Evolutionary conservation across 352 stramenopile genomes (phyloP), one percentile per base, ranked within the genome.

Genomic region (Thalassiosira hispida): DNA sequence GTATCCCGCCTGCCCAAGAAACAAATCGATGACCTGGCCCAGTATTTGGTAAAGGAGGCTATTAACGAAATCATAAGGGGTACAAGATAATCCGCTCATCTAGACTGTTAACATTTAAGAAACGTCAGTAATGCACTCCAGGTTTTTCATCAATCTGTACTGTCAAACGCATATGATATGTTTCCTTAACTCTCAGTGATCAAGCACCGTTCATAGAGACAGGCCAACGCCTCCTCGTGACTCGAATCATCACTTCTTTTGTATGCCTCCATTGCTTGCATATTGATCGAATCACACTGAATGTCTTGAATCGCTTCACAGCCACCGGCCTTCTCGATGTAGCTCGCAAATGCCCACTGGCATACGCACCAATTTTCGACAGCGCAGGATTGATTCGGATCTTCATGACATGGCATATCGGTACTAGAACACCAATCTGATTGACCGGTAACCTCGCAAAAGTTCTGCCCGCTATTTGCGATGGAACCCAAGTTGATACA

Each of bases 291-390:
- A 35, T 90, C 73, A 59, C 87, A 92, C 12, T 79, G 31, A 56
- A 92, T 80, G 7, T 83, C 60, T 56, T 91, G 84, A 70, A 92
- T 90, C 1, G 67, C 51, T 40, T 89, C 74, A 49, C 87, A 92
- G 9, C 84, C 87, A 27, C 84, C 84, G 16, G 84, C 82, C 14
- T 81, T 82, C 51, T 88, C 20, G 16, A 92, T 65, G 55, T 92
- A 92, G 12, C 56, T 78, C 8, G 79, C 79, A 80, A 92, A 92
- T 1, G 87, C 87, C 87, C 87, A 92, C 57, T 92, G 81, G 46
- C 87, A 92, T 33, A 91, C 87, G 61, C 84, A 91, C 84, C 84
- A 91, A 44, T 92, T 60, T 44, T 84, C 2, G 16, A 92, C 68
- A 0, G 65, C 44, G 40, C 82, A 91, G 11, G 47, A 59, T 5